Evolutionary conservation across 2,329 filamentous ascomycete species (phyloP).

Genomic region (Clonostachys solani): DNA sequence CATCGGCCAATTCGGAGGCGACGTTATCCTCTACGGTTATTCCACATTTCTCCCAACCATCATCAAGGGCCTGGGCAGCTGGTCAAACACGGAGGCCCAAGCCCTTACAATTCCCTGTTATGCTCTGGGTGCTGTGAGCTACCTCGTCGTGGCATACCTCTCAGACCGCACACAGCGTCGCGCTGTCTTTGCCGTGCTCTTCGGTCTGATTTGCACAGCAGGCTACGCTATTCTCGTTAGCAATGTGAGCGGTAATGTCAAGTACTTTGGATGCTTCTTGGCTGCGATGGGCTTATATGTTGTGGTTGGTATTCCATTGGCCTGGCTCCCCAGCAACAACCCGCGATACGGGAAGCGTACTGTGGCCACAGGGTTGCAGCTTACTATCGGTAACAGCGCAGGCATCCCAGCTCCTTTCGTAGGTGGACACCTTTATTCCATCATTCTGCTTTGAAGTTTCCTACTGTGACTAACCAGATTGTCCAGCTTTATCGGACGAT

Average conservation of each 20-base stretch:
- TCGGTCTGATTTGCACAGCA: conserved; percentile 42
- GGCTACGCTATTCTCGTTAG: conserved; percentile 59
- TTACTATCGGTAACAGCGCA: conserved; percentile 59
- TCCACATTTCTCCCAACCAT: conserved; percentile 65
- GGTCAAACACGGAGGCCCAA: conserved; percentile 39
- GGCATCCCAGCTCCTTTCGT: conserved; percentile 59
- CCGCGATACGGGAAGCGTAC: conserved; percentile 63
- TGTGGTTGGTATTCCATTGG: conserved; percentile 26
- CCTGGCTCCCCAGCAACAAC: conserved; percentile 48
- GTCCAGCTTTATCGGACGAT: conserved; percentile 15
- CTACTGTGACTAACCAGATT: conserved; percentile 2
- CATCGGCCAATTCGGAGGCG: conserved; percentile 54
- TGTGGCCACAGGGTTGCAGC: conserved; percentile 54
- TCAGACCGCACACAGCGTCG: conserved; percentile 55
- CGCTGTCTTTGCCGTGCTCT: conserved; percentile 47
- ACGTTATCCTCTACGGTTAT: conserved; percentile 60
- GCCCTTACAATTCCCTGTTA: conserved; percentile 68
- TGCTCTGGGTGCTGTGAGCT: conserved; percentile 54
- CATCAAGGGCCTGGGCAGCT: conserved; percentile 52
- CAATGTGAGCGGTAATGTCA: conserved; percentile 43
- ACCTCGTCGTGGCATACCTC: conserved; percentile 50
- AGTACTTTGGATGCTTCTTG: conserved; percentile 60
- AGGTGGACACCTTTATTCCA: conserved; percentile 2
- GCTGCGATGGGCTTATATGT: conserved; percentile 58
- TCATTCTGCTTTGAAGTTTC: not conserved